phyloP scores from a whole-genome alignment of 2,329 filamentous ascomycete species.

The Cercospora nicotianae region DNA sequence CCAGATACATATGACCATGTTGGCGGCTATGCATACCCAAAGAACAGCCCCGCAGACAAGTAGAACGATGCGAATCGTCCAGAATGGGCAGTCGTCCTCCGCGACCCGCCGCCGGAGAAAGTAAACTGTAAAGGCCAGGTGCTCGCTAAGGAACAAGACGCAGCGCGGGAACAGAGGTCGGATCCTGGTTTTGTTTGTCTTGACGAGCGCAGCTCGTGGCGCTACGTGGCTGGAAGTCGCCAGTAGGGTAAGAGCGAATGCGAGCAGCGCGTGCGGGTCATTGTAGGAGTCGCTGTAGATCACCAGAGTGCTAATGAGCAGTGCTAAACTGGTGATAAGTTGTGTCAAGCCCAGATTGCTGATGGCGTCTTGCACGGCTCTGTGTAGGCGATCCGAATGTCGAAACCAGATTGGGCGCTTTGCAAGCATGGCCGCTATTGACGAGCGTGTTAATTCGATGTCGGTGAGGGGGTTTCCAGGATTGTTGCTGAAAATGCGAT shows the following conservation, averaged over 20 bases:
- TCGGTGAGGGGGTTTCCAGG: not conserved
- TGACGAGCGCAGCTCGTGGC: not conserved
- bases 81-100: not conserved
- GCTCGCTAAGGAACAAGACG: not conserved
- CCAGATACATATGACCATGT: not conserved
- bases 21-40: not conserved
- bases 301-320: slow-evolving; percentile 3
- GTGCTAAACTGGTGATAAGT: not conserved
- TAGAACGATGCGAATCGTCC: not conserved
- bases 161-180: not conserved
- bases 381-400: not conserved
- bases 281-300: not conserved
- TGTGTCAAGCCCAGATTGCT: not conserved
- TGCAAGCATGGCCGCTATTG: not conserved
- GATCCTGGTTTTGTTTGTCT: not conserved
- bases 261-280: not conserved
- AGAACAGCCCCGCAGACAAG: not conserved
- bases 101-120: not conserved
- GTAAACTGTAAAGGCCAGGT: not conserved
- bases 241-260: not conserved
- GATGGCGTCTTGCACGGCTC: not conserved
- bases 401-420: not conserved
- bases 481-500: not conserved
- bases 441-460: not conserved
- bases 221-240: not conserved